Evolutionary conservation across 352 stramenopile genomes (phyloP).

Genomic region (Globisporangium nagaii): DNA sequence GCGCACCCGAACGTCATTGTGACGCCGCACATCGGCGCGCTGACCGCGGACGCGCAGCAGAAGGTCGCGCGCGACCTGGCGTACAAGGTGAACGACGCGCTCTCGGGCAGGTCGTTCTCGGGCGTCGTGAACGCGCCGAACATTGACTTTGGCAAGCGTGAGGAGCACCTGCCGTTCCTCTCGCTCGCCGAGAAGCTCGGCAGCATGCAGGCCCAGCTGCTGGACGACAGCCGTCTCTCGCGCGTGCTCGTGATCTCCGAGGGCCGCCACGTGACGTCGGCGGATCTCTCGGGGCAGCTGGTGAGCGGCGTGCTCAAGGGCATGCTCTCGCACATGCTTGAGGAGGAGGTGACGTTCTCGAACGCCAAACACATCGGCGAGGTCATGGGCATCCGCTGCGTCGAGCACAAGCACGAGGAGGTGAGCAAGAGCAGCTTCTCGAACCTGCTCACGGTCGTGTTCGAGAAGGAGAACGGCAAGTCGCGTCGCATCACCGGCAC

Average conservation of each 20-base stretch:
- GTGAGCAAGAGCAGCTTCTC: constrained; percentile 66
- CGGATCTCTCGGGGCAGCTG: constrained; percentile 75
- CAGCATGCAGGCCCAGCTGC: constrained; percentile 79
- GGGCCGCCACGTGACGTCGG: constrained; percentile 74
- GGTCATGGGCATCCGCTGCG: constrained; percentile 84
- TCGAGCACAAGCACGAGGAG: constrained; percentile 89
- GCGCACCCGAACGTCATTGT: constrained; percentile 89
- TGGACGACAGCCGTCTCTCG: constrained; percentile 64
- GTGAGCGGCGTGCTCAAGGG: constrained; percentile 90
- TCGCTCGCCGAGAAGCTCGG: constrained; percentile 90
- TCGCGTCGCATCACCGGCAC: constrained; percentile 74
- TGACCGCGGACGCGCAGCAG: constrained; percentile 92
- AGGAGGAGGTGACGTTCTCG: constrained; percentile 89
- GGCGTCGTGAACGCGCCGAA: constrained; percentile 95
- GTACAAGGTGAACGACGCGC: constrained; percentile 89
- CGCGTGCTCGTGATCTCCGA: constrained; percentile 76
- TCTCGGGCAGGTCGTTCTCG: constrained; percentile 89
- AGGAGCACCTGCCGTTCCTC: constrained; percentile 81
- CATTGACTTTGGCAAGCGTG: constrained; percentile 81
- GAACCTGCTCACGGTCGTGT: constrained; percentile 90
- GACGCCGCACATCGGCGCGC: constrained; percentile 93
- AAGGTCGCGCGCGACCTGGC: constrained; percentile 89
- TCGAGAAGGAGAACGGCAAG: constrained; percentile 84
- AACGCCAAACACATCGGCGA: constrained; percentile 86
- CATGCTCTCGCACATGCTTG: constrained; percentile 85